Conservation (phyloP, 2,329 filamentous ascomycete species). For the Ophiosphaerella korrae region DNA sequence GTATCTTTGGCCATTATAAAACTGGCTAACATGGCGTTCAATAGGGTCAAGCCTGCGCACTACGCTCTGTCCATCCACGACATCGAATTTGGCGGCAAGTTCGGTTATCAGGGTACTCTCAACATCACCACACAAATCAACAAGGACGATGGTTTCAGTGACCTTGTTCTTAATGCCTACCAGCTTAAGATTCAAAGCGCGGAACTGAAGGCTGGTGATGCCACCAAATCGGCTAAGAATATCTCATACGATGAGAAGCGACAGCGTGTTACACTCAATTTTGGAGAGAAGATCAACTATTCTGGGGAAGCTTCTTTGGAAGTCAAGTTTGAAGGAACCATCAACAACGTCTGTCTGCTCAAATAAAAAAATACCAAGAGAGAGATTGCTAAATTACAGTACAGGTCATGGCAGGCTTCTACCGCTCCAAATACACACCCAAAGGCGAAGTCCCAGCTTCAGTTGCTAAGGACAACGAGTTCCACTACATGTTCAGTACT, state of each 20-base stretch:
- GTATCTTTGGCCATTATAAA: neutral
- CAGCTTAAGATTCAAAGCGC: constrained; percentile 77
- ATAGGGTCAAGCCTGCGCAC: constrained; percentile 78
- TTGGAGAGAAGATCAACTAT: constrained; percentile 72
- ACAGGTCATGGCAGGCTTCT: constrained; percentile 82
- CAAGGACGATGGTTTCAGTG: constrained; percentile 65
- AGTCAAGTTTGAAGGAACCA: constrained; percentile 77
- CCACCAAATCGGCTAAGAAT: constrained; percentile 64
- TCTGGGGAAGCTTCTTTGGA: constrained; percentile 69
- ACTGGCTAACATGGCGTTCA: constrained; percentile 19
- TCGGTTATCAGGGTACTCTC: constrained; percentile 85
- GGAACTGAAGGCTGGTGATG: constrained; percentile 64
- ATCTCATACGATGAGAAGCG: constrained; percentile 82
- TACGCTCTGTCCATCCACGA: constrained; percentile 83
- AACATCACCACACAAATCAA: constrained; percentile 77
- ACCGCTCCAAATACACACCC: constrained; percentile 92
- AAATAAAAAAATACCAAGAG: neutral
- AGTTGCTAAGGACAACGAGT: constrained; percentile 72
- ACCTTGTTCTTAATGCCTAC: constrained; percentile 83
- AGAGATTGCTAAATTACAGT: neutral
- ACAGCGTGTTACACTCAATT: constrained; percentile 80
- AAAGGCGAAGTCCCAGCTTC: constrained; percentile 71
- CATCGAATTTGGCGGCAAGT: constrained; percentile 71
- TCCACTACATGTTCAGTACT: constrained; percentile 79
- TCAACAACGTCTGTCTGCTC: constrained; percentile 69